These are phyloP conservation scores for Ogataea zsoltii DNA, from an alignment of 805 yeast genomes.

Conservation along the genomic window DNA sequence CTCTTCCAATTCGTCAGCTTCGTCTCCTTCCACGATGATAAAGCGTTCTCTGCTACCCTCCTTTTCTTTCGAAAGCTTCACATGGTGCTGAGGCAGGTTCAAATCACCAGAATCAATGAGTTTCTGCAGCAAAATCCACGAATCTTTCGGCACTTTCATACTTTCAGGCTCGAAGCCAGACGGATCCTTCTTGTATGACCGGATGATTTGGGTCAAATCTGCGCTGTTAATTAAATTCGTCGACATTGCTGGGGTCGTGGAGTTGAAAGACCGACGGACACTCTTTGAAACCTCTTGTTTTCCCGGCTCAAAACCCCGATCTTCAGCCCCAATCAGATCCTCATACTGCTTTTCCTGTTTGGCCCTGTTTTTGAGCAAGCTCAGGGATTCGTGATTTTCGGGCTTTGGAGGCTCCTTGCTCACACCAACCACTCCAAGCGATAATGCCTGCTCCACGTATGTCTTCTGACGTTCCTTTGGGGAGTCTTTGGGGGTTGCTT, in stretches of 20 bases:
- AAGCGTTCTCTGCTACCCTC: conserved; percentile 22
- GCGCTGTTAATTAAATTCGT: conserved; percentile 9
- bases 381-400: conserved; percentile 25
- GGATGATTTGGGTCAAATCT: conserved; percentile 23
- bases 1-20: conserved; percentile 14
- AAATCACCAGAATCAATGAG: conserved; percentile 23
- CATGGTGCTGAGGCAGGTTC: conserved; percentile 26
- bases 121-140: conserved; percentile 16
- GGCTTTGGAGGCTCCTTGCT: conserved; percentile 14
- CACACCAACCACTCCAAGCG: conserved; percentile 26
- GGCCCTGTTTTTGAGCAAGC: conserved; percentile 25
- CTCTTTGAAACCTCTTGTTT: conserved; percentile 10
- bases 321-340: conserved; percentile 14
- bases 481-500: not conserved
- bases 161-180: conserved; percentile 5
- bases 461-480: conserved; percentile 2
- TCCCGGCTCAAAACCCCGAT: too few relatives aligned
- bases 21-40: conserved; percentile 26
- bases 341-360: conserved; percentile 22
- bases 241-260: not conserved
- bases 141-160: conserved; percentile 15
- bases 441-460: conserved; percentile 22
- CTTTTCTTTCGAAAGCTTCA: conserved; percentile 14
- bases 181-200: conserved; percentile 18
- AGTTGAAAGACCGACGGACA: conserved; percentile 7